These are phyloP conservation scores for Fragilaria crotonensis DNA, from an alignment of 108 stramenopile species.

Conservation along the genomic window DNA sequence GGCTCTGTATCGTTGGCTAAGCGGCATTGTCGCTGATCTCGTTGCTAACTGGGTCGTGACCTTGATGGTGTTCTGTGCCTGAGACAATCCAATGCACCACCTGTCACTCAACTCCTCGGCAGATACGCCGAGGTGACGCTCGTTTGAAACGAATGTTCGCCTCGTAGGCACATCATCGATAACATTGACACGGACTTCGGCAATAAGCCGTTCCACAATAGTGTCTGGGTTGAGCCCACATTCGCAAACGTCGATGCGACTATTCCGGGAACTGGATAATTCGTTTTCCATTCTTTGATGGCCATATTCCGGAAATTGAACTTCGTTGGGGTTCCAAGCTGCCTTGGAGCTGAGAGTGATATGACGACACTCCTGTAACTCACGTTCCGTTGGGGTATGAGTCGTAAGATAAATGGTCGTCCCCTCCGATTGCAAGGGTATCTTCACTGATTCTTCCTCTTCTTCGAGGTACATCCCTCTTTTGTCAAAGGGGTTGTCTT, in stretches of 20 bases:
- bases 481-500: too few relatives aligned
- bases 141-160: neutral
- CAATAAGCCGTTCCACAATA: too few relatives aligned
- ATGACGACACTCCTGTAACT: neutral
- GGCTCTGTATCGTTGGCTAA: slow-evolving; percentile 13
- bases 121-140: neutral
- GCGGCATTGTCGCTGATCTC: slow-evolving; percentile 13
- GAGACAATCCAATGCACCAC: slow-evolving; percentile 15
- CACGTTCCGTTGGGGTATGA: slow-evolving; percentile 6
- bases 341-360: neutral
- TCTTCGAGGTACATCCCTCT: too few relatives aligned
- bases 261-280: neutral
- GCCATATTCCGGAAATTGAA: neutral
- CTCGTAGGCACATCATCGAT: neutral
- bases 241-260: too few relatives aligned
- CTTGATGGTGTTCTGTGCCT: slow-evolving; percentile 17
- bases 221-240: too few relatives aligned
- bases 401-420: neutral
- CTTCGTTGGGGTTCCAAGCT: neutral
- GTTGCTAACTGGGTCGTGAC: slow-evolving; percentile 5
- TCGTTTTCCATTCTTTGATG: neutral
- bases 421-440: neutral
- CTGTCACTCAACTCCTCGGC: slow-evolving; percentile 4
- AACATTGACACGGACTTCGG: too few relatives aligned
- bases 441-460: too few relatives aligned